Base-by-base conservation (phyloP, 345 rosid genomes). In the Anacardium occidentale region DNA sequence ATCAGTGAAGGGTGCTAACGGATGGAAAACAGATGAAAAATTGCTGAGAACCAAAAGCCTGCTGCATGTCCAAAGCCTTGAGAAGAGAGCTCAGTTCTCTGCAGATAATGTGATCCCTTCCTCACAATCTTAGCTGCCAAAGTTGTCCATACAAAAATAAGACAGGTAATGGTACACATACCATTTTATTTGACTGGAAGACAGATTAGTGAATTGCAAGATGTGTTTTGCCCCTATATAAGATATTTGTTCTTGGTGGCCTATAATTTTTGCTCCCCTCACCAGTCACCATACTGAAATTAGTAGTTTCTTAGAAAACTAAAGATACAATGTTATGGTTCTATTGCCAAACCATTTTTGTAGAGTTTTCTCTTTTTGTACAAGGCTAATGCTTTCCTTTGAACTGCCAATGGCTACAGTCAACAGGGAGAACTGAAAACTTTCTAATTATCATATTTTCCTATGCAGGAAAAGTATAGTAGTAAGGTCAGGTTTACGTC, bases 151-250 rank as follows among this genome's bases (percentile, higher is more conserved):
- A 55, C 66, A 74, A 13, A 79, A 82, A 3, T 59, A 74, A 79
- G 62, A 77, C 69, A 76, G 87, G 91, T 86, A 82, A 48, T 48
- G 22, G 8, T 29, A 62, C 34, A 4, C 58, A 12, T 34, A 10
- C 53, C 15, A 15, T 50, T 50, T 50, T 13, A 50, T 50, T 18
- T 13, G 53, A 50, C 20, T 50, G 15, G 53, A 50, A 14, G 53
- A 50, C 20, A 50, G 18, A 13, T 50, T 50, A 50, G 18, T 50
- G 53, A 50, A 18, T 50, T 50, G 18, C 18, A 15, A 13, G 15
- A 50, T 50, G 7, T 50, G 18, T 50, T 50, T 50, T 50, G 53
- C 53, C 53, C 14, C 14, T 57, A 26, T 15, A 5, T 29, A 29
- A 29, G 15, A 7, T 59, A 15, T 11, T 13, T 14, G 37, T 18